Evolutionary conservation across 2,329 filamentous ascomycete species (phyloP).

Genomic region (Microsporum canis): DNA sequence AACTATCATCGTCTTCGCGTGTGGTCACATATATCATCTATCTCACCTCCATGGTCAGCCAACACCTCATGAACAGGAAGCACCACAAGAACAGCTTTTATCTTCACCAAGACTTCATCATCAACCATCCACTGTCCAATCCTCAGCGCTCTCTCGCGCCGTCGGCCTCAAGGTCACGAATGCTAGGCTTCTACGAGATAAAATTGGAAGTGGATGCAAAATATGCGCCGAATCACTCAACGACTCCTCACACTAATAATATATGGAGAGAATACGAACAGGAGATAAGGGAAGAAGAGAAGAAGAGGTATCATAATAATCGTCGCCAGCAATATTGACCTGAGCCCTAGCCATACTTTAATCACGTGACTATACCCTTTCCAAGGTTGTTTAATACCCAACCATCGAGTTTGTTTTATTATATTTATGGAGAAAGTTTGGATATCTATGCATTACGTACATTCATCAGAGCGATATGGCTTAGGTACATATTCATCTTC

Average conservation of each 20-base stretch:
- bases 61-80: conserved; percentile 10
- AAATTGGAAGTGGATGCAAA: conserved; percentile 39
- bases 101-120: conserved; percentile 12
- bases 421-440: not conserved
- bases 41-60: conserved; percentile 42
- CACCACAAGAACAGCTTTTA: conserved; percentile 17
- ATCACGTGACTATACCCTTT: not conserved
- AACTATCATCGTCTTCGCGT: conserved; percentile 54
- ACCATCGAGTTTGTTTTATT: not conserved
- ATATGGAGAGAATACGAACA: not conserved
- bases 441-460: not conserved
- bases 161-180: conserved; percentile 82
- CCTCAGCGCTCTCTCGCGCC: conserved; percentile 36
- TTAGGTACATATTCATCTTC: not conserved
- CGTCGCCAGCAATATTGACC: not conserved
- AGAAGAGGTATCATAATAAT: not conserved
- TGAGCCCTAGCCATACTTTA: not conserved
- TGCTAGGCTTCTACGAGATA: conserved; percentile 64
- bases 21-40: conserved; percentile 57
- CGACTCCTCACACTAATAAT: conserved; percentile 13
- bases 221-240: conserved; percentile 26
- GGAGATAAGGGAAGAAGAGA: not conserved
- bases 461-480: not conserved
- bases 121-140: conserved; percentile 7
- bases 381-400: not conserved